Evolutionary conservation across 2,329 filamentous ascomycete species (phyloP).

Genomic region (Scytalidium sp.): DNA sequence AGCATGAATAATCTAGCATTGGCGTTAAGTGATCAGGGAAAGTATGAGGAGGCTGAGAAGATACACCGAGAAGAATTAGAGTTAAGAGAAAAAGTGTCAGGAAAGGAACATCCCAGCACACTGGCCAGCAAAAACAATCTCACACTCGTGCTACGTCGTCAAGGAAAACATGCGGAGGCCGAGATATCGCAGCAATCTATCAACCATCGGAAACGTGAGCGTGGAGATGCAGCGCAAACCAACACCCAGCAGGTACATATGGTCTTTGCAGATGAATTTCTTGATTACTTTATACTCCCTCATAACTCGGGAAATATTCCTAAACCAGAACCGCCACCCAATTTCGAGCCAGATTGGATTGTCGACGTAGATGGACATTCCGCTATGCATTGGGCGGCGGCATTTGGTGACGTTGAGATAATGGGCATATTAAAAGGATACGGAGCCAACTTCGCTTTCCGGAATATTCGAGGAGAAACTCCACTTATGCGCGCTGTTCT

Average conservation of each 20-base stretch:
- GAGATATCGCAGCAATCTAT: constrained; percentile 29
- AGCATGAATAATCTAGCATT: too few species aligned
- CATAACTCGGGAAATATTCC: constrained; percentile 68
- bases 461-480: constrained; percentile 73
- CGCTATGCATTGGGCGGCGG: constrained; percentile 89
- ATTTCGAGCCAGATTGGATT: constrained; percentile 80
- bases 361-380: constrained; percentile 90
- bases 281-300: constrained; percentile 90
- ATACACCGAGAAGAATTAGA: constrained; percentile 2
- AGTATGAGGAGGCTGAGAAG: too few species aligned
- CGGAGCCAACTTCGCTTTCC: constrained; percentile 67
- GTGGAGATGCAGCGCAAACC: constrained; percentile 57
- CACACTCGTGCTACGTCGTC: constrained; percentile 1
- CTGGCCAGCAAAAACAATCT: constrained; percentile 19
- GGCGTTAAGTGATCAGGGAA: too few species aligned
- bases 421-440: constrained; percentile 83
- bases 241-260: constrained; percentile 77
- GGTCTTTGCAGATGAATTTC: constrained; percentile 82
- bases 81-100: constrained; percentile 12
- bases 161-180: background rate
- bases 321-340: constrained; percentile 74
- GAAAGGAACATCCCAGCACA: constrained; percentile 18
- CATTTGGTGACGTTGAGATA: constrained; percentile 90
- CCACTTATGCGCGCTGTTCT: constrained; percentile 88
- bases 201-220: constrained; percentile 70